Conservation (phyloP, 176 grass and related monocot species). For the Hyparrhenia diplandra region DNA sequence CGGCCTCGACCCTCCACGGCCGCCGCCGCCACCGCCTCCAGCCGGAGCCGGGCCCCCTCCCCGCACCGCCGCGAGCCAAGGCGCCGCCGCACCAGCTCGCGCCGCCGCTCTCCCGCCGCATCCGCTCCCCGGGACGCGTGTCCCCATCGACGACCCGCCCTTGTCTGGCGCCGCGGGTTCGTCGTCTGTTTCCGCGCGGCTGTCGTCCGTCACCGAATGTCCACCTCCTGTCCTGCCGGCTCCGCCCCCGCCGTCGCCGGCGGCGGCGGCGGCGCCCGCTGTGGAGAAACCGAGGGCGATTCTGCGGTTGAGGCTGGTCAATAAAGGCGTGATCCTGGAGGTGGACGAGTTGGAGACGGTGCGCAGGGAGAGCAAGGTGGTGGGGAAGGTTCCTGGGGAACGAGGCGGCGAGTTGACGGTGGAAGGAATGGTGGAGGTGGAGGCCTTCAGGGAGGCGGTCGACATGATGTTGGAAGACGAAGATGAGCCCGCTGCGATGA, state of each 20-base stretch:
- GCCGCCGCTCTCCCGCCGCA: slow-evolving; percentile 50
- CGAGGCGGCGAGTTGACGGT: slow-evolving; percentile 51
- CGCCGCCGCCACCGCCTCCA: background rate
- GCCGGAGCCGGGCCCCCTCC: slow-evolving; percentile 33
- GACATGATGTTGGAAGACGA: slow-evolving; percentile 67
- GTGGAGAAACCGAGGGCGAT: background rate
- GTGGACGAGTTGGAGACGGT: slow-evolving; percentile 57
- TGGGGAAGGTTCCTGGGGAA: slow-evolving; percentile 41
- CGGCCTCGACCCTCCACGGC: slow-evolving; percentile 44
- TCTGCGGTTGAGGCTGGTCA: slow-evolving; percentile 48
- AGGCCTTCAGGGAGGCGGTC: slow-evolving; percentile 61
- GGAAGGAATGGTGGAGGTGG: slow-evolving; percentile 61
- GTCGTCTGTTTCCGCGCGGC: background rate
- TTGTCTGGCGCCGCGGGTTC: background rate
- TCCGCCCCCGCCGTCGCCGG: slow-evolving; percentile 15
- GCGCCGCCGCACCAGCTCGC: background rate
- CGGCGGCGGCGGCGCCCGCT: background rate
- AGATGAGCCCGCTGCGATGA: slow-evolving; percentile 32
- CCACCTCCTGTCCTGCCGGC: slow-evolving; percentile 32
- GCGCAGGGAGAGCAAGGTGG: slow-evolving; percentile 50
- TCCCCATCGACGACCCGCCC: slow-evolving; percentile 43
- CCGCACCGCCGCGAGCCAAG: slow-evolving; percentile 16
- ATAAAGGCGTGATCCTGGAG: slow-evolving; percentile 53
- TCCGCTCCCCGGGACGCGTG: slow-evolving; percentile 61
- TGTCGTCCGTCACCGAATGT: slow-evolving; percentile 53